Conservation (phyloP, 2,329 filamentous ascomycete species). For the Fusarium pseudograminearum region DNA sequence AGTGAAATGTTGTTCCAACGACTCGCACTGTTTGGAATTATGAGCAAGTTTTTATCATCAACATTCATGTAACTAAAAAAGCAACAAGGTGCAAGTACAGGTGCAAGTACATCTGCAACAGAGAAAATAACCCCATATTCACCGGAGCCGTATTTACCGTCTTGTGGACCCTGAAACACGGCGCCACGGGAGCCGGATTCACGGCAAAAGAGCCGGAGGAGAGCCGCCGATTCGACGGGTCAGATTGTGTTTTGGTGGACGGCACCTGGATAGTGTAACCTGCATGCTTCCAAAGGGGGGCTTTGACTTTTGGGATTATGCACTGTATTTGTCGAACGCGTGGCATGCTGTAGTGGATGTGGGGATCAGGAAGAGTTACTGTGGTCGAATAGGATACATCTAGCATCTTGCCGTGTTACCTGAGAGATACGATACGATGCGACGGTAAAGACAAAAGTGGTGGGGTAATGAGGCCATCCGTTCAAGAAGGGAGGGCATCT, state of each 20-base stretch:
- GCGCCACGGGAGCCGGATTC: conserved; percentile 21
- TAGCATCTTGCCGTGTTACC: conserved; percentile 19
- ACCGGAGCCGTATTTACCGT: conserved; percentile 16
- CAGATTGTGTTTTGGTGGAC: not conserved
- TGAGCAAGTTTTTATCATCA: not conserved
- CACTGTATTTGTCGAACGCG: conserved; percentile 40
- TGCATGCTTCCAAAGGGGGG: not conserved
- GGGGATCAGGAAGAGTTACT: not conserved
- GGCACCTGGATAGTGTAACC: conserved; percentile 4
- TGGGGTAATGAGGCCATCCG: conserved; percentile 23
- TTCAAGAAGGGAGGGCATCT: not conserved
- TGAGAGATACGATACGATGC: conserved; percentile 22
- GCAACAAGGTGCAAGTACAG: not conserved
- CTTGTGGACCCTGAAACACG: conserved; percentile 34
- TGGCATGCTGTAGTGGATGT: conserved; percentile 36
- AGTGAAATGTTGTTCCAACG: not conserved
- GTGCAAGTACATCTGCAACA: not conserved
- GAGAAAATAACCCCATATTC: conserved; percentile 1
- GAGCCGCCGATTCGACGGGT: conserved; percentile 26
- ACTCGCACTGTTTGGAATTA: conserved; percentile 3
- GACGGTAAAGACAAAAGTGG: conserved; percentile 4
- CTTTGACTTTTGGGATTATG: conserved; percentile 18
- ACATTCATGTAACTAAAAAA: not conserved
- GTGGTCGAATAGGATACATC: not conserved
- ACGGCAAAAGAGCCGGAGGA: conserved; percentile 15